phyloP scores from a whole-genome alignment of 2,329 filamentous ascomycete genomes.

The Colletotrichum kahawae region DNA sequence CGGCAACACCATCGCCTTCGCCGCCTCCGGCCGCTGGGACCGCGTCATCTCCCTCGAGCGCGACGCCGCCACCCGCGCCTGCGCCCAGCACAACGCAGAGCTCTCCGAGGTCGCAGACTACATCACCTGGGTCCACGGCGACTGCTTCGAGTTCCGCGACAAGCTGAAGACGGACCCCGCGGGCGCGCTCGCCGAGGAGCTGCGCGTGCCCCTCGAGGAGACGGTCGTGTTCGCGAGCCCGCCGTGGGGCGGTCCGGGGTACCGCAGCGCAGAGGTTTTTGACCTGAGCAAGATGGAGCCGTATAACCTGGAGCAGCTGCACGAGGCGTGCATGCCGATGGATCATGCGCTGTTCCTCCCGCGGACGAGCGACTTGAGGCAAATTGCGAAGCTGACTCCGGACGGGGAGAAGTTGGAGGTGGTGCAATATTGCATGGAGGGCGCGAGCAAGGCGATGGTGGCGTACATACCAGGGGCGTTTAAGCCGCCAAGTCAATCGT shows the following conservation, averaged over 20 bases:
- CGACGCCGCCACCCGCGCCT: constrained; percentile 79
- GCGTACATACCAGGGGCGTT: constrained; percentile 57
- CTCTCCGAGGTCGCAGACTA: constrained; percentile 77
- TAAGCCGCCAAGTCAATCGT: not conserved
- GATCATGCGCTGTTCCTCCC: constrained; percentile 82
- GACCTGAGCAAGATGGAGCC: constrained; percentile 87
- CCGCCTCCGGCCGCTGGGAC: constrained; percentile 78
- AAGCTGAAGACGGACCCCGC: constrained; percentile 39
- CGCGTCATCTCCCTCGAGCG: constrained; percentile 89
- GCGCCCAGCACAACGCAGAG: constrained; percentile 89
- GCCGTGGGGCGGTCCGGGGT: constrained; percentile 65
- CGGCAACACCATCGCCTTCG: constrained; percentile 95
- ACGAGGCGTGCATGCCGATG: constrained; percentile 63
- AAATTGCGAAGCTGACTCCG: constrained; percentile 68
- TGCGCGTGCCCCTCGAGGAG: constrained; percentile 44
- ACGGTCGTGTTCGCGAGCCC: constrained; percentile 63
- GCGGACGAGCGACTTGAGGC: constrained; percentile 80
- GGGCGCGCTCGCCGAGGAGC: constrained; percentile 38
- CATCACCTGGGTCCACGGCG: constrained; percentile 86
- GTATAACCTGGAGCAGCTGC: constrained; percentile 72
- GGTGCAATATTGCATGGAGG: constrained; percentile 90
- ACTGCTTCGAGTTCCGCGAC: constrained; percentile 81
- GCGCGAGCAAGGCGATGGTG: constrained; percentile 84
- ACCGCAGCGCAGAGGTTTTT: constrained; percentile 71
- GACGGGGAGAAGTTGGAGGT: constrained; percentile 67